These are phyloP conservation scores for Acacia concinna DNA, from an alignment of 331 rosid genomes.

Conservation along the genomic window DNA sequence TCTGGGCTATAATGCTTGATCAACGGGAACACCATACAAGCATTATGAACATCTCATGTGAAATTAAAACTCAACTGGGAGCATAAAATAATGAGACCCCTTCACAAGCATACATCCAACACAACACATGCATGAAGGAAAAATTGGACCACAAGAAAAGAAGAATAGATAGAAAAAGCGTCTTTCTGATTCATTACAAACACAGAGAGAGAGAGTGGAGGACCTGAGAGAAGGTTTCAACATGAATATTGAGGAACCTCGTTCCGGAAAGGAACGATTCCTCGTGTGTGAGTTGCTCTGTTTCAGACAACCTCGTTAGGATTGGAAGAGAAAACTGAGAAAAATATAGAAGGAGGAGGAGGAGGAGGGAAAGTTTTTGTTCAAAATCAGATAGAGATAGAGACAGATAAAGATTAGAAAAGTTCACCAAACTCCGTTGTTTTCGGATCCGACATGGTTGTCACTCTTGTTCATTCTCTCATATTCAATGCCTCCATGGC, in stretches of 20 bases:
- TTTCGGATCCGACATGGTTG: slow-evolving; percentile 51
- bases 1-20: slow-evolving; percentile 7
- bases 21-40: not conserved
- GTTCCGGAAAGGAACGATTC: slow-evolving; percentile 53
- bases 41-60: slow-evolving; percentile 19
- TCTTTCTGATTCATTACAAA: not conserved
- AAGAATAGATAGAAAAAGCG: not conserved
- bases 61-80: not conserved
- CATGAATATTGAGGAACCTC: slow-evolving; percentile 50
- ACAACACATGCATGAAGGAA: slow-evolving; percentile 15
- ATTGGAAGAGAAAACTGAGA: not conserved
- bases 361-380: not conserved
- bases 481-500: slow-evolving; percentile 33
- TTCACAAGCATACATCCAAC: not conserved
- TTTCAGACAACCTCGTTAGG: not conserved
- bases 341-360: not conserved
- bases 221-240: not conserved
- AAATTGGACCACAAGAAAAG: not conserved
- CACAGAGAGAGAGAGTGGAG: no score
- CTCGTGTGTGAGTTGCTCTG: slow-evolving; percentile 23
- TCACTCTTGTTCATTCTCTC: slow-evolving; percentile 26
- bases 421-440: slow-evolving; percentile 31
- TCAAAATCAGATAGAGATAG: not conserved
- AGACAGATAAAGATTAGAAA: slow-evolving; percentile 17
- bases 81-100: not conserved